Evolutionary conservation across 495 filamentous ascomycete species (phyloP).

Genomic region (Articulospora tetracladia): DNA sequence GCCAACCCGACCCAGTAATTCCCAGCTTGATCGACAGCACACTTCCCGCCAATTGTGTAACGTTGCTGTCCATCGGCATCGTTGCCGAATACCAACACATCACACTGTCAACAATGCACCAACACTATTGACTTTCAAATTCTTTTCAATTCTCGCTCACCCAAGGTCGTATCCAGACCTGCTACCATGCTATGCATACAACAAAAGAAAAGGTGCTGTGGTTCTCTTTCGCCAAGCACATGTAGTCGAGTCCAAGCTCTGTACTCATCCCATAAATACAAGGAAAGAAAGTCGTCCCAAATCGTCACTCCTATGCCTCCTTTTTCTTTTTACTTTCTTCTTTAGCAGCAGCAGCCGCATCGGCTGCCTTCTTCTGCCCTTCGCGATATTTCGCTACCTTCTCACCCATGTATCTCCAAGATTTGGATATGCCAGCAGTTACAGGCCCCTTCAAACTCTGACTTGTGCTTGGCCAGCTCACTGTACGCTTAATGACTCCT

Average conservation of each 20-base stretch:
- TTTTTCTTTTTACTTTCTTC: not conserved
- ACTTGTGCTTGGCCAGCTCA: constrained; percentile 83
- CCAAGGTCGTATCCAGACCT: not conserved
- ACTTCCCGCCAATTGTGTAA: not conserved
- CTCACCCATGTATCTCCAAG: constrained; percentile 73
- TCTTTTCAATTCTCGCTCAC: not conserved
- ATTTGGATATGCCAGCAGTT: constrained; percentile 66
- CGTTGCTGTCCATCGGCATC: not conserved
- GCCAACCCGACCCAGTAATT: not conserved
- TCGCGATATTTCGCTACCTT: constrained; percentile 72
- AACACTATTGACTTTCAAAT: too few relatives aligned
- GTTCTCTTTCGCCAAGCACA: not conserved
- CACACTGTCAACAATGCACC: too few relatives aligned
- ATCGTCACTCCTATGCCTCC: not conserved
- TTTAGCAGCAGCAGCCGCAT: constrained; percentile 12
- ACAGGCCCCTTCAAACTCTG: constrained; percentile 79
- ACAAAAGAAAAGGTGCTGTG: not conserved
- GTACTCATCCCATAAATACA: not conserved
- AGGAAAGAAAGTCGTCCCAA: not conserved
- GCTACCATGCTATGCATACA: not conserved
- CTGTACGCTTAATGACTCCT: constrained; percentile 75
- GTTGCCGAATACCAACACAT: too few relatives aligned
- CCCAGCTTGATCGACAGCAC: not conserved
- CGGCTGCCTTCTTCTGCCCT: constrained; percentile 29
- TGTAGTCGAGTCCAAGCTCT: not conserved